These are phyloP conservation scores for Boletus tomentosulus DNA, from an alignment of 768 basidiomycete species.

Conservation along the genomic window DNA sequence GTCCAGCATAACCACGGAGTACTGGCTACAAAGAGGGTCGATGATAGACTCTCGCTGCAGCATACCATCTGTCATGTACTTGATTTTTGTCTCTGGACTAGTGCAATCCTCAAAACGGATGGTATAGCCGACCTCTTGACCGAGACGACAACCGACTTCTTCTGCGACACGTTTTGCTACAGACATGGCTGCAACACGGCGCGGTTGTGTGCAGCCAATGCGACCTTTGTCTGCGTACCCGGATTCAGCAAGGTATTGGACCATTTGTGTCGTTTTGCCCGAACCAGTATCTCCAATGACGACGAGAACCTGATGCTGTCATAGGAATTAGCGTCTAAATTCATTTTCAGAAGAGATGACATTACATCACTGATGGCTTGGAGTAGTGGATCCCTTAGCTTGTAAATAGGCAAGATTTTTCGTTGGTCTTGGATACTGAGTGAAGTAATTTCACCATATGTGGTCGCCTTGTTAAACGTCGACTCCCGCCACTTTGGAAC, in stretches of 20 bases:
- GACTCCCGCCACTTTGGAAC: conserved; percentile 89
- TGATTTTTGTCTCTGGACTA: conserved; percentile 97
- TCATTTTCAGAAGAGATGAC: conserved; percentile 1
- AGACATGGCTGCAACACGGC: conserved; percentile 99
- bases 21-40: conserved; percentile 88
- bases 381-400: conserved; percentile 84
- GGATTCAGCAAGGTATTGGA: conserved; percentile 93
- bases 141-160: conserved; percentile 95
- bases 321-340: conserved; percentile 14
- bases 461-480: conserved; percentile 92
- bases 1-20: conserved; percentile 96
- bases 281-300: conserved; percentile 99
- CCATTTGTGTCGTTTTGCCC: conserved; percentile 99
- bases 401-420: conserved; percentile 88
- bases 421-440: conserved; percentile 94
- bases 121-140: conserved; percentile 96
- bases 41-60: conserved; percentile 94
- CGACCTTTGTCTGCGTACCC: conserved; percentile 88
- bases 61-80: conserved; percentile 99
- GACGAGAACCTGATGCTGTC: conserved; percentile 82
- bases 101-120: conserved; percentile 99
- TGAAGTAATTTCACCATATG: conserved; percentile 88
- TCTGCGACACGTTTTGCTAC: conserved; percentile 98
- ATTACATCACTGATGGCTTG: conserved; percentile 88
- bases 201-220: conserved; percentile 97